Evolutionary conservation across 805 yeast genomes (phyloP), one percentile per base, ranked within the genome.

Genomic region (Candida sakaeoensis): DNA sequence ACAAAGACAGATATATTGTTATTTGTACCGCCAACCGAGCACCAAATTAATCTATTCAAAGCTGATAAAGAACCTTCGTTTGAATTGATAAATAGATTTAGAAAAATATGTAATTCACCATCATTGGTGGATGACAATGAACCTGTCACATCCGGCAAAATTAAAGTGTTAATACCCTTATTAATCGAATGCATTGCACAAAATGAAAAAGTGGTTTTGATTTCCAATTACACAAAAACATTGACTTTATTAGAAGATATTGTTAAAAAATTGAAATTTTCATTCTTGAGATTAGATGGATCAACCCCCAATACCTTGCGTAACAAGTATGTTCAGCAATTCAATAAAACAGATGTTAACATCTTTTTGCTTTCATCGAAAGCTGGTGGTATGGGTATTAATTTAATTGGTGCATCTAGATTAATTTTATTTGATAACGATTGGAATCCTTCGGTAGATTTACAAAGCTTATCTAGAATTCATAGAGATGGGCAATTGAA

Each of bases 391-490:
- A 81, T 85, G 44, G 99, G 99, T 0, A 67, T 93, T 30, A 93
- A 93, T 53, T 65, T 93, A 24, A 75, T 86, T 24, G 99, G 98
- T 0, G 99, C 95, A 0, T 86, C 95, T 0, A 64, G 98, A 19
- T 63, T 93, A 29, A 72, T 93, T 4, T 63, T 93, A 16, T 84
- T 86, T 54, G 99, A 93, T 56, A 87, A 93, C 47, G 98, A 93
- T 54, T 93, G 99, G 99, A 93, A 93, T 48, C 99, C 99, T 0
- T 79, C 96, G 0, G 73, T 82, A 9, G 99, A 93, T 54, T 58
- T 85, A 24, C 99, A 93, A 58, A 95, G 97, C 0, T 86, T 91
- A 95, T 95, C 97, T 1, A 67, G 99, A 46, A 81, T 93, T 5
- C 96, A 91, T 55, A 70, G 99, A 51, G 97, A 91, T 58, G 99